phyloP scores from a whole-genome alignment of 306 rosid genomes.

The Canavalia ensiformis region DNA sequence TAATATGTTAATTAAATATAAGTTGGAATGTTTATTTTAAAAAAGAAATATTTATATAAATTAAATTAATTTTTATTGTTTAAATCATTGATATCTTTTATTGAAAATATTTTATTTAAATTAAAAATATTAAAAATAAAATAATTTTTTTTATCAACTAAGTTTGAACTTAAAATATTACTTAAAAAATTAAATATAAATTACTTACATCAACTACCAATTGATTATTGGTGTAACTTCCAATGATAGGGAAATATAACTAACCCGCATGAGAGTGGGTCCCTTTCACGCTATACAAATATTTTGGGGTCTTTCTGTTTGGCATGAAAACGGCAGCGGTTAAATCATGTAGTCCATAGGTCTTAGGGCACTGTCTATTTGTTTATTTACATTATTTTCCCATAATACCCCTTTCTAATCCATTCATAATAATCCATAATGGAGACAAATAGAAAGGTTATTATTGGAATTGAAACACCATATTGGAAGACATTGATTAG shows the following conservation, averaged over 20 bases:
- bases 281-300: background rate
- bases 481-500: constrained; percentile 33
- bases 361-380: constrained; percentile 5
- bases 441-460: constrained; percentile 6
- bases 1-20: too few relatives aligned
- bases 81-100: too few relatives aligned
- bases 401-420: background rate
- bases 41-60: too few relatives aligned
- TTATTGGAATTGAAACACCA: background rate
- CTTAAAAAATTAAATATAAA: too few relatives aligned
- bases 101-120: too few relatives aligned
- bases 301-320: constrained; percentile 25
- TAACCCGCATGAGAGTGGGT: constrained; percentile 12
- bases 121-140: too few relatives aligned
- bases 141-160: too few relatives aligned
- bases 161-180: too few relatives aligned
- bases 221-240: background rate
- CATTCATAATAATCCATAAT: background rate
- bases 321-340: background rate
- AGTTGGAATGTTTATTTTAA: too few relatives aligned
- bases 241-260: background rate
- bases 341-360: constrained; percentile 19
- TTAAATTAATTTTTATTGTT: too few relatives aligned
- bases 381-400: background rate
- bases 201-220: too few relatives aligned